These are phyloP conservation scores for Globisporangium splendens DNA, from an alignment of 352 stramenopile genomes.

Conservation along the genomic window DNA sequence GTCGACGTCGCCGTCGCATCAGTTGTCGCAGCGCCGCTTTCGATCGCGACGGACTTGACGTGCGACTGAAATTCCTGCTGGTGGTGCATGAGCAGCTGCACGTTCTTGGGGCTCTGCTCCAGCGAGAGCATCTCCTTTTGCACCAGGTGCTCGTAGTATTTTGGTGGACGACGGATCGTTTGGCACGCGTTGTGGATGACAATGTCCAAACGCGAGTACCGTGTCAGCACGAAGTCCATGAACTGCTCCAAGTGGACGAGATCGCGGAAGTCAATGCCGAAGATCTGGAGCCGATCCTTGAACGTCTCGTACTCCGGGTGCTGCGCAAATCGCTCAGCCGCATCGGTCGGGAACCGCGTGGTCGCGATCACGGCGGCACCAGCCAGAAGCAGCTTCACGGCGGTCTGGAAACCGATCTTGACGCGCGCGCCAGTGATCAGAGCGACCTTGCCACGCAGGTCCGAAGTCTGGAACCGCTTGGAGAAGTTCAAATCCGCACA, in stretches of 20 bases:
- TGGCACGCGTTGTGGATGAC: slow-evolving; percentile 98
- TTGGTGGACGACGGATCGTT: slow-evolving; percentile 91
- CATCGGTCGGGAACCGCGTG: slow-evolving; percentile 93
- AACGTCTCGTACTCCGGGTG: slow-evolving; percentile 93
- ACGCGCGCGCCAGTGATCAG: slow-evolving; percentile 94
- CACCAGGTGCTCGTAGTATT: slow-evolving; percentile 92
- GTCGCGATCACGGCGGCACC: slow-evolving; percentile 94
- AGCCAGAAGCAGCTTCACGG: slow-evolving; percentile 91
- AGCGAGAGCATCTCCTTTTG: slow-evolving; percentile 79
- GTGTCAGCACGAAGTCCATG: slow-evolving; percentile 78
- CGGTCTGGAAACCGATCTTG: slow-evolving; percentile 96
- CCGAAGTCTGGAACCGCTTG: slow-evolving; percentile 91
- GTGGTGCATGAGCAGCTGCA: slow-evolving; percentile 75
- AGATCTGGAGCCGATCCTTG: slow-evolving; percentile 92
- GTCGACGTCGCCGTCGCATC: slow-evolving; percentile 13
- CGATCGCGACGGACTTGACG: slow-evolving; percentile 52
- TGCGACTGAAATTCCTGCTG: slow-evolving; percentile 76
- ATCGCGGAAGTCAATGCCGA: slow-evolving; percentile 96
- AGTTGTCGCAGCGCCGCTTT: slow-evolving; percentile 3
- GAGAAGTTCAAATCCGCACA: slow-evolving; percentile 94
- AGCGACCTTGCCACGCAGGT: slow-evolving; percentile 89
- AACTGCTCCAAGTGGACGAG: slow-evolving; percentile 95
- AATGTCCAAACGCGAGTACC: slow-evolving; percentile 91
- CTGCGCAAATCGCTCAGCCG: slow-evolving; percentile 85
- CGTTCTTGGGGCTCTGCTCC: slow-evolving; percentile 38